A percentile compares a stretch with the other conserved stretches of the same genome.
Conservation (phyloP, 805 yeast species). For the Wickerhamomyces ciferrii region DNA sequence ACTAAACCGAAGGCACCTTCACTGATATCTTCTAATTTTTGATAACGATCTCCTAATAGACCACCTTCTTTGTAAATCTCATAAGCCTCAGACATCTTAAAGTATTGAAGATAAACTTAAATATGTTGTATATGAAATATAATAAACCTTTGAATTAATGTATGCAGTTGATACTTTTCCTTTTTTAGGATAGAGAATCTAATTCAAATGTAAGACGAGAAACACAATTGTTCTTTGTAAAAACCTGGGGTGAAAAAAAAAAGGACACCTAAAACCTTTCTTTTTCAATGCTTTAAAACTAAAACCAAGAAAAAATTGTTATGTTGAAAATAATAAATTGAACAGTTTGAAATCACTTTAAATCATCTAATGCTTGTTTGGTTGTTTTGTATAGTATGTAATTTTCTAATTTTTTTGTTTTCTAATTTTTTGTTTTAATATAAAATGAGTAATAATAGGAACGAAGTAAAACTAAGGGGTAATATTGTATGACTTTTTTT, state of each 20-base stretch:
- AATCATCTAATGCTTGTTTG: neutral
- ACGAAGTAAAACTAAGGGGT: too few species aligned
- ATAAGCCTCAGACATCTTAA: slow-evolving; percentile 22
- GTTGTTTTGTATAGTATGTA: too few species aligned
- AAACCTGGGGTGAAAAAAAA: neutral
- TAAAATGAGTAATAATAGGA: neutral
- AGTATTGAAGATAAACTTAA: neutral
- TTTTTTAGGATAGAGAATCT: too few species aligned
- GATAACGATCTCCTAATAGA: slow-evolving; percentile 58
- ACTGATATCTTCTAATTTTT: slow-evolving; percentile 67
- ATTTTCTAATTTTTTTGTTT: neutral
- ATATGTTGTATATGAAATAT: neutral
- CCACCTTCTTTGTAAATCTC: slow-evolving; percentile 39
- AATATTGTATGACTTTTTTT: too few species aligned
- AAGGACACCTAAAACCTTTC: neutral
- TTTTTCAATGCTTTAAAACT: neutral
- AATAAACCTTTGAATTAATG: too few species aligned
- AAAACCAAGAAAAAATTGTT: neutral
- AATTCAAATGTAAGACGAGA: too few species aligned
- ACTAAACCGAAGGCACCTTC: slow-evolving; percentile 95
- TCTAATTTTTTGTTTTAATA: neutral
- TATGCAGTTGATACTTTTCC: too few species aligned
- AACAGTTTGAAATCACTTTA: neutral
- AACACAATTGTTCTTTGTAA: too few species aligned
- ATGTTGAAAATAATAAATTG: neutral